A percentile compares a stretch with the other conserved stretches of the same genome.
phyloP scores from a whole-genome alignment of 2,329 filamentous ascomycete species.

The Xylariaceae sp. region DNA sequence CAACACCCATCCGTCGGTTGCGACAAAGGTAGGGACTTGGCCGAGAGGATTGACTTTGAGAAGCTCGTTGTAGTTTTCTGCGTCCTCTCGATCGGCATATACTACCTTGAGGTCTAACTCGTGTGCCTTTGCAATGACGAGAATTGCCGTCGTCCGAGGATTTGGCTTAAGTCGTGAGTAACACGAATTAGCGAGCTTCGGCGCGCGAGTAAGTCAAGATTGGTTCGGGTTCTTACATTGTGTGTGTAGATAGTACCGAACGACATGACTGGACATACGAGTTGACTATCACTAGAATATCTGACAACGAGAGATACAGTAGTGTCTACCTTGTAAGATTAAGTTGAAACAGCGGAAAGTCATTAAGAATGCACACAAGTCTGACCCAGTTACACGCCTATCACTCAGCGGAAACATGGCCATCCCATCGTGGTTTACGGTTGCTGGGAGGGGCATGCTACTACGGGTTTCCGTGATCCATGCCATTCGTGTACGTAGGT shows the following conservation, averaged over 20 bases:
- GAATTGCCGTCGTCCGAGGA: conserved; percentile 10
- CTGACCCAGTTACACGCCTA: too few relatives aligned
- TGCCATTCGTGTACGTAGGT: too few relatives aligned
- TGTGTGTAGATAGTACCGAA: conserved; percentile 9
- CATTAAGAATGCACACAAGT: too few relatives aligned
- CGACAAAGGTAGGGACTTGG: conserved; percentile 12
- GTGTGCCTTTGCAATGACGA: conserved; percentile 10
- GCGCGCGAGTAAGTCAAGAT: not conserved
- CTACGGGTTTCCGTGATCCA: too few relatives aligned
- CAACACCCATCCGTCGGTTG: conserved; percentile 13
- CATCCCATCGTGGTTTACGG: too few relatives aligned
- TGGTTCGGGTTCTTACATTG: not conserved
- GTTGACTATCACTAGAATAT: too few relatives aligned
- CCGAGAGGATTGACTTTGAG: conserved; percentile 12
- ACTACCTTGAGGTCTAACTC: conserved; percentile 9
- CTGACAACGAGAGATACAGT: too few relatives aligned
- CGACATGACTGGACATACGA: conserved; percentile 1
- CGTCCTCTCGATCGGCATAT: conserved; percentile 3
- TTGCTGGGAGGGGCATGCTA: too few relatives aligned
- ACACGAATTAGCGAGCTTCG: not conserved
- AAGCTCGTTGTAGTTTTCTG: conserved; percentile 4
- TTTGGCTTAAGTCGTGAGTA: conserved; percentile 7
- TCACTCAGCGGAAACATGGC: too few relatives aligned
- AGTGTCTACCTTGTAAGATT: too few relatives aligned
- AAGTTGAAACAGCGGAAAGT: too few relatives aligned